Evolutionary conservation across 306 rosid species (phyloP).

Genomic region (Cercis canadensis): DNA sequence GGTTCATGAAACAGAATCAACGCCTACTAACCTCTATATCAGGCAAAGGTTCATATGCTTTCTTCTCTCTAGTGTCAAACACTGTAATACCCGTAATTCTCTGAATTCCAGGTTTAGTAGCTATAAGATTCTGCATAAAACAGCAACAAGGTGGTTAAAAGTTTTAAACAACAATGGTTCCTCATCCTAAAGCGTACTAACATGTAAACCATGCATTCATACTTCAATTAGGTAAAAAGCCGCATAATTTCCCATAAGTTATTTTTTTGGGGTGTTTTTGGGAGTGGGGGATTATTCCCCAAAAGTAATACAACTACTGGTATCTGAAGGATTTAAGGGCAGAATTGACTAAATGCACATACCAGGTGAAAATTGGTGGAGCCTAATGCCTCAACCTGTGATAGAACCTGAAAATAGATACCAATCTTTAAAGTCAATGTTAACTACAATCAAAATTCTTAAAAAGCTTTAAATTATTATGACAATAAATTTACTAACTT

Average conservation of each 20-base stretch:
- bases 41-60: slow-evolving; percentile 75
- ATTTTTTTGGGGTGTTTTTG: too few species aligned
- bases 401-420: slow-evolving; percentile 50
- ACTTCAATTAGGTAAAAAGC: background rate
- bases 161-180: slow-evolving; percentile 16
- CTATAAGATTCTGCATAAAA: slow-evolving; percentile 78
- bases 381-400: slow-evolving; percentile 58
- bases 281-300: too few species aligned
- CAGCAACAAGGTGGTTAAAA: slow-evolving; percentile 21
- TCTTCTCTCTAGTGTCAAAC: slow-evolving; percentile 72
- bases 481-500: background rate
- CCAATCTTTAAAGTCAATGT: slow-evolving; percentile 28
- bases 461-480: background rate
- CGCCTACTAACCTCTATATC: slow-evolving; percentile 77
- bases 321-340: slow-evolving; percentile 27
- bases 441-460: background rate
- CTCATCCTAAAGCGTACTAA: slow-evolving; percentile 15
- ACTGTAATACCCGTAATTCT: slow-evolving; percentile 84
- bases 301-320: background rate
- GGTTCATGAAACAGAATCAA: slow-evolving; percentile 21
- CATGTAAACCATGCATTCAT: slow-evolving; percentile 25
- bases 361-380: slow-evolving; percentile 67
- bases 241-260: too few species aligned
- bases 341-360: slow-evolving; percentile 36
- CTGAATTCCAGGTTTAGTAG: slow-evolving; percentile 93